Base-by-base conservation (phyloP, 1,139 yeast species). In the Protomyces lactucae-debilis region DNA sequence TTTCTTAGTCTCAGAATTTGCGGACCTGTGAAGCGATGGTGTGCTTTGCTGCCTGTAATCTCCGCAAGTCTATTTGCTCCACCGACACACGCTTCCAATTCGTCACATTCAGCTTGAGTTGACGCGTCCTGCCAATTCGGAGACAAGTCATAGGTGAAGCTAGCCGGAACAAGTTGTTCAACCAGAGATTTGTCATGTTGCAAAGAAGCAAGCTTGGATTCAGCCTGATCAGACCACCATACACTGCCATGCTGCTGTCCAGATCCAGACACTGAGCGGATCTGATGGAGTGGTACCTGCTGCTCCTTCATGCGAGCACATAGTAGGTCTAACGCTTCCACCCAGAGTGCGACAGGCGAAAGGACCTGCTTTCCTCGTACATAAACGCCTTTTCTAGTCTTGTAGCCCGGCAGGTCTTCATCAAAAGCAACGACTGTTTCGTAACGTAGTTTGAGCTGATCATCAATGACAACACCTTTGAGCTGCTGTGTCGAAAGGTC, bases 91-190 rank as follows among this genome's bases (percentile, higher is more conserved):
- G 74, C 74, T 72, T 89, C 95, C 70, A 90, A 86, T 40, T 75
- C 80, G 37, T 78, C 72, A 65, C 90, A 80, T 73, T 91, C 96
- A 32, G 78, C 75, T 8, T 83, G 86, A 0, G 97, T 91, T 32
- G 95, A 87, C 72, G 89, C 95, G 73, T 91, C 97, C 74, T 91
- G 97, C 97, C 97, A 91, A 72, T 91, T 91, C 12, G 97, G 96
- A 9, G 96, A 86, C 65, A 79, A 79, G 5, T 81, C 79, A 71
- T 85, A 81, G 0, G 95, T 78, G 68, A 90, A 84, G 0, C 86
- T 85, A 1, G 69, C 67, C 1, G 78, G 77, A 40, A 68, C 69
- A 53, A 86, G 73, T 56, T 70, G 66, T 68, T 82, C 87, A 8
- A 18, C 52, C 21, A 59, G 45, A n/a, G 54, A n/a, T 28, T 36